Conservation (phyloP, 2,329 filamentous ascomycete genomes). For the Diplocarpon mali region DNA sequence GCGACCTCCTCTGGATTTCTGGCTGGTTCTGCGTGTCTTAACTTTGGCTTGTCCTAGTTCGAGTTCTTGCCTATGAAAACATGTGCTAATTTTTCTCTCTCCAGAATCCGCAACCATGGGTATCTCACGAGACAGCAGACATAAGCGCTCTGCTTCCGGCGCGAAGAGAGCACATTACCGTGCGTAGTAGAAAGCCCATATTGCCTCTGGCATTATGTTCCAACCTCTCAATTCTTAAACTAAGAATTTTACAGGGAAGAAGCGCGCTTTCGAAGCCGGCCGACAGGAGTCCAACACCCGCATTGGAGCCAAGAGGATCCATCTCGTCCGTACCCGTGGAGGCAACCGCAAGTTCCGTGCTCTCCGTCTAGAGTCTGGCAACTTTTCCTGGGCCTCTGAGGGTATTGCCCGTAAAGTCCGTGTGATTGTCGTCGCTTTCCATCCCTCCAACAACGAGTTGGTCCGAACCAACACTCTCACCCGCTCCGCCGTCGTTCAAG, state of each 20-base stretch:
- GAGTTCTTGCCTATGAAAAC: neutral
- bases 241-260: slow-evolving; percentile 65
- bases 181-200: slow-evolving; percentile 64
- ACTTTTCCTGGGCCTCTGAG: slow-evolving; percentile 99
- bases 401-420: slow-evolving; percentile 97
- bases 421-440: slow-evolving; percentile 96
- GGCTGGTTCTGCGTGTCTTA: slow-evolving; percentile 3
- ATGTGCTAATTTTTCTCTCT: slow-evolving; percentile 24
- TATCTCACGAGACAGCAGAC: slow-evolving; percentile 99
- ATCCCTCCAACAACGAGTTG: slow-evolving; percentile 99
- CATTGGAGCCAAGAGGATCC: slow-evolving; percentile 94
- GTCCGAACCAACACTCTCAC: slow-evolving; percentile 99
- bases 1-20: slow-evolving; percentile 2
- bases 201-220: slow-evolving; percentile 52
- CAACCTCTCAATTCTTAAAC: slow-evolving; percentile 44
- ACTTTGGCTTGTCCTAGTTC: slow-evolving; percentile 1
- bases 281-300: slow-evolving; percentile 99
- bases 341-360: slow-evolving; percentile 99
- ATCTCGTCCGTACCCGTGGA: slow-evolving; percentile 92
- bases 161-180: slow-evolving; percentile 93
- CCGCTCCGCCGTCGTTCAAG: slow-evolving; percentile 95
- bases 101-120: slow-evolving; percentile 78
- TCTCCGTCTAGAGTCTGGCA: slow-evolving; percentile 95
- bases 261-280: slow-evolving; percentile 98
- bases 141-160: slow-evolving; percentile 99